Percentiles rank a stretch among this genome's conserved stretches.
Conservation (phyloP, 1,139 yeast species). For the Yamadazyma triangularis region DNA sequence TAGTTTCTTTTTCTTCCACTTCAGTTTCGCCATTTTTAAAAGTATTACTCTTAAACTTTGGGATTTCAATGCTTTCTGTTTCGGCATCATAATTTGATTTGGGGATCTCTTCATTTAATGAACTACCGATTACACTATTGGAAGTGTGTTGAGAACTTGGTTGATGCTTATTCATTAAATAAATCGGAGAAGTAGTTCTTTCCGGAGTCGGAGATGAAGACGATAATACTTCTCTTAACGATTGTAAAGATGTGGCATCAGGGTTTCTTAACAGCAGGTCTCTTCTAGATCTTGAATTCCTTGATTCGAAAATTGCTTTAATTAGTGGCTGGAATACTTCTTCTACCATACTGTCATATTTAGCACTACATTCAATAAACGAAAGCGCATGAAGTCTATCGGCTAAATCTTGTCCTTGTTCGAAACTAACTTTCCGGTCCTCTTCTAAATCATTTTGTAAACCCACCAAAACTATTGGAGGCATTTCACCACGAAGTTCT, state of each 20-base stretch:
- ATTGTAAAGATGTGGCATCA: constrained; percentile 7
- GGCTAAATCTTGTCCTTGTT: constrained; percentile 28
- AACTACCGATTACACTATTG: neutral
- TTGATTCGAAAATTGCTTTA: constrained; percentile 6
- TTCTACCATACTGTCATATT: constrained; percentile 16
- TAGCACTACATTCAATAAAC: constrained; percentile 29
- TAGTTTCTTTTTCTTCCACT: neutral
- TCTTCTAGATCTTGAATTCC: constrained; percentile 2
- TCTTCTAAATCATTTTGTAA: constrained; percentile 26
- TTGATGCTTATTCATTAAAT: neutral
- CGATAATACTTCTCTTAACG: constrained; percentile 7
- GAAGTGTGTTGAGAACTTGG: neutral
- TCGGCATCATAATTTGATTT: neutral
- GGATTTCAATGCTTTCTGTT: constrained; percentile 5
- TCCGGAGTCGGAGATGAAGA: constrained; percentile 2
- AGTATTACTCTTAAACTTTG: constrained; percentile 6
- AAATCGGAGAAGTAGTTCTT: neutral
- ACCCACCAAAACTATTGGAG: constrained; percentile 30
- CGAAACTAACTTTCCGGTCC: constrained; percentile 22
- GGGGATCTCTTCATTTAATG: neutral
- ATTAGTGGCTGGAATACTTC: constrained; percentile 28
- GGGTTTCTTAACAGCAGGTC: neutral
- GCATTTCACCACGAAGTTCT: constrained; percentile 17
- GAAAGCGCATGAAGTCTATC: constrained; percentile 21
- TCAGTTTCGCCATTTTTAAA: constrained; percentile 1